Base-by-base conservation (phyloP, 192 early-diverging fungal species). In the Podila minutissima region DNA sequence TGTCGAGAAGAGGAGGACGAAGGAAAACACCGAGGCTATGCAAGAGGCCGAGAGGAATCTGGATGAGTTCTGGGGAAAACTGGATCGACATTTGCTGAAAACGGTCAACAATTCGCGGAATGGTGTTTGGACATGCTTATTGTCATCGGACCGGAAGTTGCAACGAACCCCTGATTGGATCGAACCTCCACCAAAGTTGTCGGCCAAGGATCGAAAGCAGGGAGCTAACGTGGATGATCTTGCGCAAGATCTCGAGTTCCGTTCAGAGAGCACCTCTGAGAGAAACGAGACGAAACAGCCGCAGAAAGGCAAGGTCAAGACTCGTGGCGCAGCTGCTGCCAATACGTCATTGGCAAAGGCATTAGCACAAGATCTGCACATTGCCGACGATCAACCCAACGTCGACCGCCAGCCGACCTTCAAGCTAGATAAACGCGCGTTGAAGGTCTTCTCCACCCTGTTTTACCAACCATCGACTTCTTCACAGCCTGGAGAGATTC, bases 261-360 rank as follows among this genome's bases (percentile, higher is more conserved):
- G 66, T 28, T 35, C 62, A 37, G 19, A 75, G 74, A 59, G 62
- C 33, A 60, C 50, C 6, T 31, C 32, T 66, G 72, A 66, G 20
- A 50, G 17, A 11, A 24, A 50, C 10, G 35, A 46, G 59, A 4
- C 35, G 24, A 49, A 33, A 24, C 22, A 46, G 31, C 26, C 50
- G 15, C 60, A 63, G 57, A 75, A 75, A 61, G 50, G 19, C 55
- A 75, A 75, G 67, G 63, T 75, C 67, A 75, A 75, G 74, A 75
- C 74, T 24, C 67, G 67, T 26, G 74, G 74, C 24, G 38, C 62
- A 29, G 35, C 55, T 19, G 53, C 38, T 12, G 37, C 38, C 33
- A 26, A 59, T 17, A 33, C 51, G 26, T 15, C 66, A 24, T 24
- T n/a, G 33, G 55, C 51, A 5, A 32, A 41, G 67, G 22, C 53